phyloP scores from a whole-genome alignment of 106 monocot species.

The Dactylorhiza incarnata region DNA sequence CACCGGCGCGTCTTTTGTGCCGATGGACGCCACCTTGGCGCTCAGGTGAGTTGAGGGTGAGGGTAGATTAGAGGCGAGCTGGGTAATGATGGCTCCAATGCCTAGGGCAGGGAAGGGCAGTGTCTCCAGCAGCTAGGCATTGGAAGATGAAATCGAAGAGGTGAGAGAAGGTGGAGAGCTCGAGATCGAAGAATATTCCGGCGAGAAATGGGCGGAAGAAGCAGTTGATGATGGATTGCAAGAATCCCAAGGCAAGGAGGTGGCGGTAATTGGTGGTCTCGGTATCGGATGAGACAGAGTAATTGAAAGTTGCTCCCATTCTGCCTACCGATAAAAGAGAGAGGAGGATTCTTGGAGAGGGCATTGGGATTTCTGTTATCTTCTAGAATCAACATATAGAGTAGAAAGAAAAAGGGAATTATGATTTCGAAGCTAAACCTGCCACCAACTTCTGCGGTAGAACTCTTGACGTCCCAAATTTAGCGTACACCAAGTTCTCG shows the following conservation, averaged over 20 bases:
- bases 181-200: constrained; percentile 87
- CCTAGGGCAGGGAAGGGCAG: constrained; percentile 67
- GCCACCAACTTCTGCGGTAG: no score
- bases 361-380: no score
- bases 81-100: constrained; percentile 61
- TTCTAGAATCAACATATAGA: no score
- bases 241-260: constrained; percentile 45
- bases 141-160: constrained; percentile 93
- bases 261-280: constrained; percentile 39
- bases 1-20: no score
- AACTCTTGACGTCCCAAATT: no score
- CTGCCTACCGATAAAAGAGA: no score
- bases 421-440: no score
- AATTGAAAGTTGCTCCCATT: no score
- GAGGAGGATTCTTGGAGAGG: no score
- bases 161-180: constrained; percentile 64
- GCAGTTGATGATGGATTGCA: constrained; percentile 48
- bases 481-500: no score
- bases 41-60: constrained; percentile 31
- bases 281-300: no score
- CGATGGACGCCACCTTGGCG: constrained; percentile 27
- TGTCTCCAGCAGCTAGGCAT: constrained; percentile 75
- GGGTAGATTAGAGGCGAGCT: constrained; percentile 50
- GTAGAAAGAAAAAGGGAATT: no score
- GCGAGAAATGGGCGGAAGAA: constrained; percentile 93